Percentiles rank a stretch among this genome's conserved stretches.
These are phyloP conservation scores for Aspergillus kassunensis DNA, from an alignment of 495 filamentous ascomycete genomes.

Conservation along the genomic window DNA sequence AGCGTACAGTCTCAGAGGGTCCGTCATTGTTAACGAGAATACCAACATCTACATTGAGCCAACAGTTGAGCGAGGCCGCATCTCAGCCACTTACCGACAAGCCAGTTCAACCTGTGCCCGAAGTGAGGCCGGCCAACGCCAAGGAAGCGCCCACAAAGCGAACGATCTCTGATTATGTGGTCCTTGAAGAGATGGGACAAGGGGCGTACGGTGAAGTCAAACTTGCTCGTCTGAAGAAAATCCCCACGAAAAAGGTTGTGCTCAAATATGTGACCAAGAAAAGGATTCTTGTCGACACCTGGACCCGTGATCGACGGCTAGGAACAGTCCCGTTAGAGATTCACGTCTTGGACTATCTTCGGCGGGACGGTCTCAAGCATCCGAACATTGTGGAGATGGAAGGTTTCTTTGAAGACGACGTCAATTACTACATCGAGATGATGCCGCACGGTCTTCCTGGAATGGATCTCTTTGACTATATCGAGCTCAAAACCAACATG, in stretches of 20 bases:
- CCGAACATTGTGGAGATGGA: conserved; percentile 98
- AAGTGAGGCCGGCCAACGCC: conserved; percentile 30
- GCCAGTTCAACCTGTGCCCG: conserved; percentile 39
- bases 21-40: conserved; percentile 27
- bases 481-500: conserved; percentile 95
- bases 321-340: conserved; percentile 98
- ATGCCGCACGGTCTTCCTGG: conserved; percentile 90
- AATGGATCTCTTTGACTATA: conserved; percentile 99
- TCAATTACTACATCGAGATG: conserved; percentile 99
- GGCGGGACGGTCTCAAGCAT: conserved; percentile 79
- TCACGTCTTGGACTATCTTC: conserved; percentile 92
- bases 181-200: conserved; percentile 98
- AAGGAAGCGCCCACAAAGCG: conserved; percentile 57
- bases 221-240: conserved; percentile 81
- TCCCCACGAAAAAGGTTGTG: conserved; percentile 74
- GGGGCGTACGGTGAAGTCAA: conserved; percentile 98
- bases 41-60: conserved; percentile 67
- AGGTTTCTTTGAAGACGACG: conserved; percentile 96
- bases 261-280: conserved; percentile 98
- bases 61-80: conserved; percentile 72
- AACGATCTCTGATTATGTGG: conserved; percentile 82
- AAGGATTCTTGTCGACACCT: conserved; percentile 96
- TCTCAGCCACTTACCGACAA: conserved; percentile 48
- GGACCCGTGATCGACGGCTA: conserved; percentile 89
- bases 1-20: conserved; percentile 13